Evolutionary conservation across 2,329 filamentous ascomycete species (phyloP).

Genomic region (Fonsecaea erecta): DNA sequence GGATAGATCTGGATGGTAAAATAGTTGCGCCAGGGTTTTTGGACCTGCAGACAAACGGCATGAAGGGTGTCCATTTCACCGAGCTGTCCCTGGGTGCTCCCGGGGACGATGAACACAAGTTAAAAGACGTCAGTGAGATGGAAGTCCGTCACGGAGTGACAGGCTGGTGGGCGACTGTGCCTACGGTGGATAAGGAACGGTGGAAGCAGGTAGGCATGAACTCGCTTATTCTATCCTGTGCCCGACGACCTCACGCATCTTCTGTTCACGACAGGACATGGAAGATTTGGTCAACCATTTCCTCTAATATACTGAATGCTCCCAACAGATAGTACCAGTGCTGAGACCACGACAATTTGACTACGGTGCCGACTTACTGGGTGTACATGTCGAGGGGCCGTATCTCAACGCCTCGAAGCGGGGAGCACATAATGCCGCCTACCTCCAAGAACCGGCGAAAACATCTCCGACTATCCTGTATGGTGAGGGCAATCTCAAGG

Average conservation of each 20-base stretch:
- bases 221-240: background rate
- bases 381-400: slow-evolving; percentile 62
- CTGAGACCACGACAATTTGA: slow-evolving; percentile 42
- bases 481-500: slow-evolving; percentile 48
- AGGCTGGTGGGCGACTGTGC: slow-evolving; percentile 36
- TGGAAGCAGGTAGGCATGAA: slow-evolving; percentile 32
- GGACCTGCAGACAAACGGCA: slow-evolving; percentile 61
- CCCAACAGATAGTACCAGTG: slow-evolving; percentile 25
- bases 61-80: slow-evolving; percentile 43
- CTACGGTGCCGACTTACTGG: slow-evolving; percentile 56
- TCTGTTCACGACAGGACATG: background rate
- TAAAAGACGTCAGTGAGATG: slow-evolving; percentile 26
- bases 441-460: slow-evolving; percentile 47
- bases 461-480: slow-evolving; percentile 49
- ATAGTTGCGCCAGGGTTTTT: slow-evolving; percentile 61
- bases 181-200: slow-evolving; percentile 28
- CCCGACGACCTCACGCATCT: background rate
- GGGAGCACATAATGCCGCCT: slow-evolving; percentile 57
- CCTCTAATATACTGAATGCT: slow-evolving; percentile 2
- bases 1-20: slow-evolving; percentile 52
- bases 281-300: background rate
- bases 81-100: slow-evolving; percentile 12
- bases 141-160: slow-evolving; percentile 31
- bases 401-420: slow-evolving; percentile 59
- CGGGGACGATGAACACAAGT: slow-evolving; percentile 20